Percentiles rank a stretch among this genome's conserved stretches.
These are phyloP conservation scores for Rostrohypoxylon terebratum DNA, from an alignment of 495 filamentous ascomycete genomes.

Conservation along the genomic window DNA sequence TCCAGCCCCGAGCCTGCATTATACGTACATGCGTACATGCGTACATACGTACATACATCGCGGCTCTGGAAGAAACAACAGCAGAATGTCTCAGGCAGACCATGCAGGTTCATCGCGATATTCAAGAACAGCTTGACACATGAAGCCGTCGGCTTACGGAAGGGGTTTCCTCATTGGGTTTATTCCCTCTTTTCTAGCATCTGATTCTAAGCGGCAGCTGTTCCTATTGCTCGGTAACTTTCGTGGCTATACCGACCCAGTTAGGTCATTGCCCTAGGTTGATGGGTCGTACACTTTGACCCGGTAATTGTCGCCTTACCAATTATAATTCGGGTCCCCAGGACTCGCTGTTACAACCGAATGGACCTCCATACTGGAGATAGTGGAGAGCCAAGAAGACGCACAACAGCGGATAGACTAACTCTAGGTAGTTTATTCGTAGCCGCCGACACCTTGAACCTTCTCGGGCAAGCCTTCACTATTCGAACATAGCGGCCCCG, in stretches of 20 bases:
- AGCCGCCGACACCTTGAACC: constrained; percentile 28
- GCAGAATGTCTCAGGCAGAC: not conserved
- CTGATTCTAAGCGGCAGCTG: not conserved
- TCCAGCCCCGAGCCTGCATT: not conserved
- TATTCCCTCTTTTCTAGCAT: not conserved
- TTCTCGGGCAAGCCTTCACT: constrained; percentile 24
- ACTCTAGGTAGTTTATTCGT: constrained; percentile 31
- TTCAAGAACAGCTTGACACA: not conserved
- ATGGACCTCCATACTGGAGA: constrained; percentile 26
- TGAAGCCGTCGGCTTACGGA: not conserved
- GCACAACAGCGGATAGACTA: constrained; percentile 45
- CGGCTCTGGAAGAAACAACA: not conserved
- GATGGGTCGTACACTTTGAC: constrained; percentile 26
- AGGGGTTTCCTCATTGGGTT: constrained; percentile 3
- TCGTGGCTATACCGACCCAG: constrained; percentile 13
- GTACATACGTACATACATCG: not conserved
- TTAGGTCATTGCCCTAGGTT: constrained; percentile 16
- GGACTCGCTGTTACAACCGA: constrained; percentile 31
- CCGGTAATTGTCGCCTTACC: constrained; percentile 36
- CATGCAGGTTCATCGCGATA: not conserved
- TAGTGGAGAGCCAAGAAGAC: constrained; percentile 38
- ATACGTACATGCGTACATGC: no score
- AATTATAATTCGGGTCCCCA: constrained; percentile 28
- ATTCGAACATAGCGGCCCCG: constrained; percentile 9
- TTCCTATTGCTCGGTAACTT: constrained; percentile 13